A percentile compares a stretch with the other conserved stretches of the same genome.
Conservation (phyloP, 176 grass and related monocot genomes). For the Carex parvula region DNA sequence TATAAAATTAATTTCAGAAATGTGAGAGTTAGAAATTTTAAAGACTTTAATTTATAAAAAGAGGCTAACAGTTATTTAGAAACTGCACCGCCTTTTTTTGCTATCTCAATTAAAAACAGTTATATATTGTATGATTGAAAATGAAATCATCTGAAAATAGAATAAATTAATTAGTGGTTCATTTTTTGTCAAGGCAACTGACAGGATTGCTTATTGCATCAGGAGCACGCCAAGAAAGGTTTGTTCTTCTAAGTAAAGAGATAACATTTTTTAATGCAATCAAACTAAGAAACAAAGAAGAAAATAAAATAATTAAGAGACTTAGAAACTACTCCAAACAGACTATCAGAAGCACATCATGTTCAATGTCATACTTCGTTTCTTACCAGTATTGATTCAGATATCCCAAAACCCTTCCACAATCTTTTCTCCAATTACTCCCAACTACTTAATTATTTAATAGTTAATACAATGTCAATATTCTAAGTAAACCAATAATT, state of each 20-base stretch:
- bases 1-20: no score
- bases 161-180: constrained; percentile 16
- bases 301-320: not conserved
- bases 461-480: no score
- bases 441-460: no score
- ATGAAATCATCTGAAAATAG: not conserved
- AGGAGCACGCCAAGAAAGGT: constrained; percentile 23
- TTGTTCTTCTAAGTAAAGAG: constrained; percentile 5
- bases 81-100: not conserved
- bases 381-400: no score
- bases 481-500: no score
- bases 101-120: not conserved
- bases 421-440: no score
- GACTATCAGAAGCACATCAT: not conserved
- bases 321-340: constrained; percentile 21
- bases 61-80: no score
- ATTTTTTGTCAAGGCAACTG: constrained; percentile 13
- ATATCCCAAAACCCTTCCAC: no score
- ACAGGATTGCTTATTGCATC: constrained; percentile 16
- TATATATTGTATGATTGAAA: not conserved
- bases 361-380: no score
- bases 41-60: no score
- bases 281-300: not conserved
- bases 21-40: no score
- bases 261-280: constrained; percentile 20